These are phyloP conservation scores for Plantago ovata DNA, from an alignment of 257 asterid species.

Conservation along the genomic window DNA sequence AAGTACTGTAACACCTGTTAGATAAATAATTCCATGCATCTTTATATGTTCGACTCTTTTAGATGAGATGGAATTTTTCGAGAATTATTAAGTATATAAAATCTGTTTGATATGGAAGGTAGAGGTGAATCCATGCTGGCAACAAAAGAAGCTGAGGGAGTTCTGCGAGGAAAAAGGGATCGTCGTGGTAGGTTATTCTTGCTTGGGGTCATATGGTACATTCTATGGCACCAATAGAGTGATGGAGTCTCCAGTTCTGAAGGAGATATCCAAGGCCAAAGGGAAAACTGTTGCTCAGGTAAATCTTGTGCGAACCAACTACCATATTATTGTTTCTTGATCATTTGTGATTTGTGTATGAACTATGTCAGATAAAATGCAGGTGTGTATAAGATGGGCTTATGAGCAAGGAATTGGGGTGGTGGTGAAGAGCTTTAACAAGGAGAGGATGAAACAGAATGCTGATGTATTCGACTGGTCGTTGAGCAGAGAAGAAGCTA, in stretches of 20 bases:
- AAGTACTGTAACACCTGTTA: too few species aligned
- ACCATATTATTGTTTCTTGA: not conserved
- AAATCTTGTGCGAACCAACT: not conserved
- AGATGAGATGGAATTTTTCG: too few species aligned
- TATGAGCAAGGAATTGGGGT: slow-evolving; percentile 56
- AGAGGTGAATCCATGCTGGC: slow-evolving; percentile 81
- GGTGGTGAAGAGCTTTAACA: slow-evolving; percentile 56
- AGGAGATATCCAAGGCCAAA: slow-evolving; percentile 42
- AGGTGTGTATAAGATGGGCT: slow-evolving; percentile 78
- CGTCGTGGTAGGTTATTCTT: slow-evolving; percentile 48
- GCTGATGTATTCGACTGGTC: slow-evolving; percentile 53
- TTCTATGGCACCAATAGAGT: slow-evolving; percentile 55
- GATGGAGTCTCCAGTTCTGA: slow-evolving; percentile 46
- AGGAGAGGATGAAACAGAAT: slow-evolving; percentile 64
- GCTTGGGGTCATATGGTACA: slow-evolving; percentile 51
- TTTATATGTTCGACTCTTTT: too few species aligned
- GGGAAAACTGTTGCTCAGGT: slow-evolving; percentile 67
- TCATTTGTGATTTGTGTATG: not conserved
- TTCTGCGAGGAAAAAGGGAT: slow-evolving; percentile 52
- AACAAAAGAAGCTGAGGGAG: slow-evolving; percentile 56
- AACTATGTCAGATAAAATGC: slow-evolving; percentile 12
- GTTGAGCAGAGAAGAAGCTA: slow-evolving; percentile 39
- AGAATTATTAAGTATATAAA: not conserved
- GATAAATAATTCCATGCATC: too few species aligned
- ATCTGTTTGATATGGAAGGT: slow-evolving; percentile 36